Base-by-base conservation (phyloP, 2,329 filamentous ascomycete species). In the Hymenoscyphus scutula region DNA sequence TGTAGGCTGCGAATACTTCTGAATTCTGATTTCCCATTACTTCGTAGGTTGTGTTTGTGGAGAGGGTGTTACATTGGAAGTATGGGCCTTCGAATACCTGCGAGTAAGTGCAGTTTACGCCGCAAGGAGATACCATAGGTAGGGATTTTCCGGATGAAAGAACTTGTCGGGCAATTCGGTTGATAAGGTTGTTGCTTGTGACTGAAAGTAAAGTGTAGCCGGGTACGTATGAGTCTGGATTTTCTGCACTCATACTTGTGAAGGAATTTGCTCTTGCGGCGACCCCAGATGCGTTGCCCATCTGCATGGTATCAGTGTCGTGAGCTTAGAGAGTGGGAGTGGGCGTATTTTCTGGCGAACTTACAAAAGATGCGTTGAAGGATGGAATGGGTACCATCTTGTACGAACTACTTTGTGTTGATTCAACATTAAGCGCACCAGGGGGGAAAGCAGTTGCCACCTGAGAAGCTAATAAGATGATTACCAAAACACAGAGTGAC, bases 281-380 rank as follows among this genome's bases (percentile, higher is more conserved):
- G 0, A 57, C 17, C 1, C 66, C 67, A 29, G 64, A 68, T 15
- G 62, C 63, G 51, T 68, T 70, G 13, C 69, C 68, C 65, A 71
- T 70, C 66, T 70, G 57, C 34, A 25, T 5, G 17, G 5, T 11
- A 1, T n/a, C 10, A 37, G 23, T 30, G 34, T n/a, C n/a, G n/a
- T n/a, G n/a, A n/a, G n/a, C n/a, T 60, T 48, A 13, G 37, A 29
- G 15, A 23, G 10, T 30, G 4, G 29, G 29, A 5, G 29, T 30
- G 29, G 8, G 29, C 4, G 30, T 25, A 17, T 19, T 37, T 37
- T 19, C 17, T 25, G 23, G 1, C 10, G 32, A 19, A 64, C 66
- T 58, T 55, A 70, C 65, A 61, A 68, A 70, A 10, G 68, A 67
- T 25, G 66, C 63, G 57, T 70, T 67, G n/a, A 66, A 71, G 3